These are phyloP conservation scores for Aspergillus avenaceus DNA, from an alignment of 495 filamentous ascomycete genomes.

Conservation along the genomic window DNA sequence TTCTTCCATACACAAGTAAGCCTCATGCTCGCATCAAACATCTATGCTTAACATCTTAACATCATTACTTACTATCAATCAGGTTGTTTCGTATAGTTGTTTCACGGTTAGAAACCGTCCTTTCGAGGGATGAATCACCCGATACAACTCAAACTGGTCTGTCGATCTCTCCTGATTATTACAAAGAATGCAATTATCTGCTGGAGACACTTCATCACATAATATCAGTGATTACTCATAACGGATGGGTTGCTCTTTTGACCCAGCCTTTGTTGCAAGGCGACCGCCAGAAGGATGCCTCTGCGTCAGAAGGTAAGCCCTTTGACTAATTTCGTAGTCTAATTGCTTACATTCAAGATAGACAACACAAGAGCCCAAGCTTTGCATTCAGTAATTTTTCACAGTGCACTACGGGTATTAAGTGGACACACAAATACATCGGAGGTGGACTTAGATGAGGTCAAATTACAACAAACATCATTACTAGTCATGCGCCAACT, in stretches of 20 bases:
- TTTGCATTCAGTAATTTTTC: slow-evolving; percentile 37
- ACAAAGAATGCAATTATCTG: slow-evolving; percentile 75
- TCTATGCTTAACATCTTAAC: too few relatives aligned
- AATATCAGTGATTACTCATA: slow-evolving; percentile 45
- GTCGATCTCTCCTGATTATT: slow-evolving; percentile 51
- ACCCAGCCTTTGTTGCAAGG: slow-evolving; percentile 27
- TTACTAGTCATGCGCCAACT: slow-evolving; percentile 72
- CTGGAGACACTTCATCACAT: slow-evolving; percentile 70
- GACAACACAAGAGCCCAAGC: slow-evolving; percentile 28
- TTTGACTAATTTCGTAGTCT: background rate
- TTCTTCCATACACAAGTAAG: slow-evolving; percentile 44
- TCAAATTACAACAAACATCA: slow-evolving; percentile 60
- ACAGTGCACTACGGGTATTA: slow-evolving; percentile 31
- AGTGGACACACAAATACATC: slow-evolving; percentile 14
- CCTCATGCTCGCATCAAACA: background rate
- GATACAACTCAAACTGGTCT: slow-evolving; percentile 13
- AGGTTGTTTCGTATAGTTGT: slow-evolving; percentile 41
- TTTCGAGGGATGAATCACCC: slow-evolving; percentile 20
- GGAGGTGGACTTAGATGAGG: slow-evolving; percentile 24
- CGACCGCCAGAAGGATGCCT: slow-evolving; percentile 28
- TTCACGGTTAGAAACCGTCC: slow-evolving; percentile 34
- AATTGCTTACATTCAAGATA: slow-evolving; percentile 9
- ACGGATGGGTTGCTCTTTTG: slow-evolving; percentile 39
- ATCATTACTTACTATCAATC: slow-evolving; percentile 12
- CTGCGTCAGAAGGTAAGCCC: slow-evolving; percentile 30